phyloP scores from a whole-genome alignment of 306 rosid genomes.

The Pyrus betulifolia region DNA sequence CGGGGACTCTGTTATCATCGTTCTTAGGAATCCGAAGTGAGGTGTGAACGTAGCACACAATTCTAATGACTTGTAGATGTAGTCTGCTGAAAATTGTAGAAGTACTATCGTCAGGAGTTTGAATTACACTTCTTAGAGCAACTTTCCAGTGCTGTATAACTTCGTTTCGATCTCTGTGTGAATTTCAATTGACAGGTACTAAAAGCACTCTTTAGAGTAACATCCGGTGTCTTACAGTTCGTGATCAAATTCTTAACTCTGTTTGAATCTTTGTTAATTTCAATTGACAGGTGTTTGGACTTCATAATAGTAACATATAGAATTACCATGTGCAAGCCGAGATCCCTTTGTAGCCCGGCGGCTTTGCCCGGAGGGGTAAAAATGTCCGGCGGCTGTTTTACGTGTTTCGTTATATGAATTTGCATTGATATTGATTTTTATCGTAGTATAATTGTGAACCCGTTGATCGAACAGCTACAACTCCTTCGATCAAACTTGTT shows the following conservation, averaged over 20 bases:
- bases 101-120: not conserved
- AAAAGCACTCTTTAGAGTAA: not conserved
- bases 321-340: not conserved
- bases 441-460: not conserved
- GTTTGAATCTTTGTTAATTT: not conserved
- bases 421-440: not conserved
- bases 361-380: not conserved
- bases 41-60: not conserved
- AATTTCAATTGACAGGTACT: not conserved
- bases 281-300: not conserved
- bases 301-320: not conserved
- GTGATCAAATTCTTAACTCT: not conserved
- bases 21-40: conserved; percentile 89
- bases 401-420: not conserved
- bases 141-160: not conserved
- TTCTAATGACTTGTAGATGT: not conserved
- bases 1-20: conserved; percentile 85
- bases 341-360: not conserved
- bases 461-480: not conserved
- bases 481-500: not conserved
- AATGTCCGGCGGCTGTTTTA: not conserved
- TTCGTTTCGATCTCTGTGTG: not conserved
- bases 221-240: not conserved
- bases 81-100: not conserved
- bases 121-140: not conserved